These are phyloP conservation scores for Pyrenophora seminiperda DNA, from an alignment of 2,329 filamentous ascomycete species.

Conservation along the genomic window DNA sequence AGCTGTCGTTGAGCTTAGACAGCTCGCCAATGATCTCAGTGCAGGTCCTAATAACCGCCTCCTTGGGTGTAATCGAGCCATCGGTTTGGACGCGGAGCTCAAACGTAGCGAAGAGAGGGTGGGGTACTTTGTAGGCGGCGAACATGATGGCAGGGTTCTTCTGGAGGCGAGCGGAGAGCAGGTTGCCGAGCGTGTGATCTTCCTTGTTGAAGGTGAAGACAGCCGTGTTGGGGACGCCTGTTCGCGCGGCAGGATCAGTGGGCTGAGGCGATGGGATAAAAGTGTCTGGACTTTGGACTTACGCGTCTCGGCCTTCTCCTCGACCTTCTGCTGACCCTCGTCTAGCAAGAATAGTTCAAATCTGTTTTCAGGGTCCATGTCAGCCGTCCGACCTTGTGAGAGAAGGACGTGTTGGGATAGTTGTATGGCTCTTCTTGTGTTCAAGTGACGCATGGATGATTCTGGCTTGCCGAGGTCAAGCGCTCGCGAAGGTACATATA, in stretches of 20 bases:
- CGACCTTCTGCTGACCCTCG: conserved; percentile 91
- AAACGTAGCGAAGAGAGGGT: conserved; percentile 56
- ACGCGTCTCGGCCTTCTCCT: conserved; percentile 88
- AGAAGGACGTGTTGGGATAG: conserved; percentile 10
- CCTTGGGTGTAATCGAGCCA: conserved; percentile 83
- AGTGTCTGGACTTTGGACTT: conserved; percentile 48
- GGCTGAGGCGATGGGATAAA: not conserved
- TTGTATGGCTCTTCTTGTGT: not conserved
- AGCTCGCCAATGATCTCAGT: conserved; percentile 82
- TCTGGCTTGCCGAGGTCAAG: not conserved
- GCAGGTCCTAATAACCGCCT: conserved; percentile 81
- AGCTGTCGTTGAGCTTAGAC: conserved; percentile 79
- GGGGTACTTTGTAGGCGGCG: conserved; percentile 80
- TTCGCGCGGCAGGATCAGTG: conserved; percentile 4
- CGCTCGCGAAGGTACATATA: not conserved
- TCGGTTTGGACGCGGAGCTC: conserved; percentile 89
- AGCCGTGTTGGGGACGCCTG: conserved; percentile 90
- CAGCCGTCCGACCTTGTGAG: conserved; percentile 18
- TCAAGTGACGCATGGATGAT: not conserved
- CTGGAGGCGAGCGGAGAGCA: conserved; percentile 84
- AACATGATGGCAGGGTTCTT: conserved; percentile 84
- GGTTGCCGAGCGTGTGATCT: conserved; percentile 92
- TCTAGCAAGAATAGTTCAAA: conserved; percentile 91
- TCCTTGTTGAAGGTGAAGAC: conserved; percentile 97
- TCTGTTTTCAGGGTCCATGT: conserved; percentile 55